Evolutionary conservation across 768 basidiomycete genomes (phyloP).

Genomic region (Boletus barrowsii): DNA sequence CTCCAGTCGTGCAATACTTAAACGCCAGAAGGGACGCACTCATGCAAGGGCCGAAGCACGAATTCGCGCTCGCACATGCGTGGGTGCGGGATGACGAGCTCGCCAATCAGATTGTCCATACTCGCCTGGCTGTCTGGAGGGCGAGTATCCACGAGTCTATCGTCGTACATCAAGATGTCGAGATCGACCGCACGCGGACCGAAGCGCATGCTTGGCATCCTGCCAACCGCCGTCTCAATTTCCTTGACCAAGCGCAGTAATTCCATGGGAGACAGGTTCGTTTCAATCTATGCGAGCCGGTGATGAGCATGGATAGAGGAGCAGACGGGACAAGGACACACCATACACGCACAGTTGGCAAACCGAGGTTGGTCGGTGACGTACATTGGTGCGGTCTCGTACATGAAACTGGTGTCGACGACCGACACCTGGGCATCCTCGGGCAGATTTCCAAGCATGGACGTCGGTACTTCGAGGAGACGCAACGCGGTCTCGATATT

Average conservation of each 20-base stretch:
- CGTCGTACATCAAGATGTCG: slow-evolving; percentile 79
- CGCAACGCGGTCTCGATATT: slow-evolving; percentile 80
- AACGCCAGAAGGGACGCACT: slow-evolving; percentile 47
- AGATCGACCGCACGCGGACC: slow-evolving; percentile 91
- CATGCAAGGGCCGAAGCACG: slow-evolving; percentile 80
- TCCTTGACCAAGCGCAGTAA: slow-evolving; percentile 66
- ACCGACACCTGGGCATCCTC: slow-evolving; percentile 38
- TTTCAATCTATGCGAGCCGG: slow-evolving; percentile 54
- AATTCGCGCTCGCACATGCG: slow-evolving; percentile 85
- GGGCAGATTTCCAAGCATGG: slow-evolving; percentile 22
- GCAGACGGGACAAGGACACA: slow-evolving; percentile 36
- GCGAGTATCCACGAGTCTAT: slow-evolving; percentile 56
- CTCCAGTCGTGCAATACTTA: not conserved
- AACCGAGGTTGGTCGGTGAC: slow-evolving; percentile 86
- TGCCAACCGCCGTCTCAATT: slow-evolving; percentile 73
- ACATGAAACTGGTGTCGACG: slow-evolving; percentile 82
- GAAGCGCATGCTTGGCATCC: slow-evolving; percentile 72
- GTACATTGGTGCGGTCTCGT: slow-evolving; percentile 96
- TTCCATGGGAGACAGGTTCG: slow-evolving; percentile 55
- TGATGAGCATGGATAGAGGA: not conserved
- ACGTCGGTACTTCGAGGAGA: slow-evolving; percentile 54
- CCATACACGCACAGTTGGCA: slow-evolving; percentile 88
- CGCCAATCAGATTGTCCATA: slow-evolving; percentile 55
- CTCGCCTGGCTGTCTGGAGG: slow-evolving; percentile 42
- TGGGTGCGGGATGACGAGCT: slow-evolving; percentile 85